phyloP scores from a whole-genome alignment of 2,329 filamentous ascomycete genomes.

The Sporothrix humicola region DNA sequence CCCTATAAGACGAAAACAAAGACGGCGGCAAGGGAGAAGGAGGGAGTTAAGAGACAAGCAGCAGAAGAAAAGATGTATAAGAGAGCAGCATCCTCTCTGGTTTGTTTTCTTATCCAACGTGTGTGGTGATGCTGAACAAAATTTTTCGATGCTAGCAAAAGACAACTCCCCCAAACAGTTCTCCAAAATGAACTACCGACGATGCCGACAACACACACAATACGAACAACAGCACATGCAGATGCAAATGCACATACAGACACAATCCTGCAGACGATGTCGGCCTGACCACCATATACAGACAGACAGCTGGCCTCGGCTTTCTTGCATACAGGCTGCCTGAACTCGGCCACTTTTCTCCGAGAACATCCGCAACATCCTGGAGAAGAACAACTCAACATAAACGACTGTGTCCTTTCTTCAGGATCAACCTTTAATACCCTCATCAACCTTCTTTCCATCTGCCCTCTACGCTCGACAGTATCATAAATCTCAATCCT shows the following conservation, averaged over 20 bases:
- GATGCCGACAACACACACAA: neutral
- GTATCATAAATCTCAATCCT: no score
- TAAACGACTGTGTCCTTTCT: neutral
- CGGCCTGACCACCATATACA: neutral
- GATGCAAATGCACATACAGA: neutral
- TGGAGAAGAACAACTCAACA: neutral
- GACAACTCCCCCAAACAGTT: neutral
- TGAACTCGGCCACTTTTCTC: neutral
- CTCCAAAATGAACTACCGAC: neutral
- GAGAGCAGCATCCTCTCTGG: no score
- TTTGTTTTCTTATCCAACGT: neutral
- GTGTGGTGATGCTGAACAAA: neutral
- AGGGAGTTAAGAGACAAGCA: no score
- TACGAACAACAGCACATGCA: neutral
- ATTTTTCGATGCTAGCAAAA: neutral
- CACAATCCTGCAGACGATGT: neutral
- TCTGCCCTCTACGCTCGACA: no score
- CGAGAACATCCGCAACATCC: neutral
- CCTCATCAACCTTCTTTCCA: no score
- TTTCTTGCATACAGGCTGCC: neutral
- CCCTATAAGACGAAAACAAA: slow-evolving; percentile 16
- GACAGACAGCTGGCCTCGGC: neutral
- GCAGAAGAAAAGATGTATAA: neutral
- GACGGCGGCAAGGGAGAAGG: neutral
- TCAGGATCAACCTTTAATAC: no score